Conservation (phyloP, 345 rosid genomes). For the Hirschfeldia incana region DNA sequence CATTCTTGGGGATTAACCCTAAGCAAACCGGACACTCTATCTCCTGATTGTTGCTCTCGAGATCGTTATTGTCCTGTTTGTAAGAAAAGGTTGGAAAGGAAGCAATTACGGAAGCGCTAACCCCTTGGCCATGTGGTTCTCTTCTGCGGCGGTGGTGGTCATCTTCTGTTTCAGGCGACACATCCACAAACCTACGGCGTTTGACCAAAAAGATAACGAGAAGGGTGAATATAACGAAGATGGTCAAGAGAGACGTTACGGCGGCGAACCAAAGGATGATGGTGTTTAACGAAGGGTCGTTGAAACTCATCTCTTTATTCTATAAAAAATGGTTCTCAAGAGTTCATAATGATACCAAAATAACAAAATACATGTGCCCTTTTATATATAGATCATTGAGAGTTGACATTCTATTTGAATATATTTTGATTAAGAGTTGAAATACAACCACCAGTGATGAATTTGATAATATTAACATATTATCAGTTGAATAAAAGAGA, state of each 20-base stretch:
- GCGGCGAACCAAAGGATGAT: conserved; percentile 38
- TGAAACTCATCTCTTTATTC: conserved; percentile 22
- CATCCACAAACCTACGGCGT: conserved; percentile 27
- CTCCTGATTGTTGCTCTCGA: conserved; percentile 27
- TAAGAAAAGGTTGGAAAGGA: conserved; percentile 35
- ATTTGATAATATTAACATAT: conserved; percentile 20
- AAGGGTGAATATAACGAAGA: conserved; percentile 15
- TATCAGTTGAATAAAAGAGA: conserved; percentile 21
- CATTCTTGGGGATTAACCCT: conserved; percentile 26
- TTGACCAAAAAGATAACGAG: conserved; percentile 25
- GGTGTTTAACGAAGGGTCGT: conserved; percentile 27
- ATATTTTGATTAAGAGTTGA: conserved; percentile 36
- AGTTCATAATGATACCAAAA: not conserved
- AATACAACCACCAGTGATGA: conserved; percentile 23
- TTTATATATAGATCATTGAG: conserved; percentile 16
- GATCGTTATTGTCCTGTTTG: conserved; percentile 22
- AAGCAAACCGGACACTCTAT: conserved; percentile 41
- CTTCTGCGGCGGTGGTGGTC: not conserved
- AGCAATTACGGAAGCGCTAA: conserved; percentile 37
- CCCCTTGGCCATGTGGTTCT: conserved; percentile 32
- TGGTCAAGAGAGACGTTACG: conserved; percentile 25
- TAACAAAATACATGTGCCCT: not conserved
- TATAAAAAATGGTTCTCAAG: conserved; percentile 7
- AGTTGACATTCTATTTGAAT: conserved; percentile 39
- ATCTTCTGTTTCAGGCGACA: conserved; percentile 4